A percentile compares a stretch with the other conserved stretches of the same genome.
Conservation (phyloP, 306 rosid genomes). For the Clitoria ternatea region DNA sequence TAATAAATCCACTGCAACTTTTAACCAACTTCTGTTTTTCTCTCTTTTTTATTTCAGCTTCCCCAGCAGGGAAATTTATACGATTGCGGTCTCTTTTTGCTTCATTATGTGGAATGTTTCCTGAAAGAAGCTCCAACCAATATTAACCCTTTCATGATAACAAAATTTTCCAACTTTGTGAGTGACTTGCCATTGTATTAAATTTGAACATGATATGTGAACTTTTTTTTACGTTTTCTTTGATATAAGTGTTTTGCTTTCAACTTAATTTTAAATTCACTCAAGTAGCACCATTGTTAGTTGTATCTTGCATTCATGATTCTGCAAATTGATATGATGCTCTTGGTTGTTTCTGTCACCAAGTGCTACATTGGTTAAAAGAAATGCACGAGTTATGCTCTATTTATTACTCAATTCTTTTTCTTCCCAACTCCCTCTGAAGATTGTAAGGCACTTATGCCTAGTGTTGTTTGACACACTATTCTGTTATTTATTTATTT, state of each 20-base stretch:
- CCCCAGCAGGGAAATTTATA: constrained; percentile 79
- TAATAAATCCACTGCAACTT: not conserved
- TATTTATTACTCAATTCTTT: not conserved
- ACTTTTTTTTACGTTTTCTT: not conserved
- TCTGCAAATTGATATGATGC: not conserved
- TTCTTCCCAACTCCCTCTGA: not conserved
- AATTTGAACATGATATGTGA: constrained; percentile 10
- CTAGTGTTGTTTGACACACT: not conserved
- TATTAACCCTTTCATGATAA: constrained; percentile 51
- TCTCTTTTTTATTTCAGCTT: constrained; percentile 39
- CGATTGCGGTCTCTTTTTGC: constrained; percentile 87
- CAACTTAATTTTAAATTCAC: not conserved
- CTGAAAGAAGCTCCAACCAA: constrained; percentile 57
- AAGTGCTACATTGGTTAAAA: not conserved
- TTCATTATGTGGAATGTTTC: constrained; percentile 73
- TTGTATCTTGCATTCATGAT: constrained; percentile 12
- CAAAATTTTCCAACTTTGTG: constrained; percentile 57
- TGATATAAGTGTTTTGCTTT: not conserved
- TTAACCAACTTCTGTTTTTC: constrained; percentile 11
- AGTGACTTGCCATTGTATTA: constrained; percentile 33
- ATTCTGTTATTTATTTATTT: not conserved
- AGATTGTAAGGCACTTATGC: not conserved
- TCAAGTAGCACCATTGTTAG: not conserved
- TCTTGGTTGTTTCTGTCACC: constrained; percentile 15
- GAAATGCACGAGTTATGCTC: not conserved